Evolutionary conservation across 163 green algal genomes (phyloP).

Genomic region (Chlorella variabilis): DNA sequence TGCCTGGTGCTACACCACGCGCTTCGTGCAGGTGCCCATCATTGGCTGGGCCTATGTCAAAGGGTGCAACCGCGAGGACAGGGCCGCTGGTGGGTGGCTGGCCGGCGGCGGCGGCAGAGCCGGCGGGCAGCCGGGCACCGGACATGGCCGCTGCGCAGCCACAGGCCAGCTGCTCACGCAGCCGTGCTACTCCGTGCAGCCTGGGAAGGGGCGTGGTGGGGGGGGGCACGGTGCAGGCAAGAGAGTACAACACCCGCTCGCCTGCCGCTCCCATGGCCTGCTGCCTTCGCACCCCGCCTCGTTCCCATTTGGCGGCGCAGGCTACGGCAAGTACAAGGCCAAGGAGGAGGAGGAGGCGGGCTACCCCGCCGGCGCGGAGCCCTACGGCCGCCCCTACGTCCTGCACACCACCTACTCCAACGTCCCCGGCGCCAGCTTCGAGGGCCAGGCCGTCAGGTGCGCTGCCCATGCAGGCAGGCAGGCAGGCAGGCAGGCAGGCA

Average conservation of each 20-base stretch:
- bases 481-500: too few relatives aligned
- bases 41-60: constrained; percentile 30
- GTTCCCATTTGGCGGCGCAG: neutral
- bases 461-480: too few relatives aligned
- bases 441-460: constrained; percentile 31
- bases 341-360: constrained; percentile 16
- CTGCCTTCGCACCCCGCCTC: too few relatives aligned
- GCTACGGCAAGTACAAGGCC: constrained; percentile 27
- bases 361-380: constrained; percentile 21
- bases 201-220: too few relatives aligned
- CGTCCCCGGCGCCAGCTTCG: constrained; percentile 12
- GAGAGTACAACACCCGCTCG: too few relatives aligned
- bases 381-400: constrained; percentile 15
- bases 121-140: too few relatives aligned
- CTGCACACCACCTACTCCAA: constrained; percentile 28
- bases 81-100: neutral
- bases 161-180: too few relatives aligned
- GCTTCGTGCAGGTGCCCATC: neutral
- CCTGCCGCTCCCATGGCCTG: too few relatives aligned
- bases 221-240: too few relatives aligned
- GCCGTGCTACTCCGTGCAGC: too few relatives aligned
- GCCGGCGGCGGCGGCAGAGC: neutral
- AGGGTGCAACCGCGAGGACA: constrained; percentile 38
- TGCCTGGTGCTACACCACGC: too few relatives aligned
- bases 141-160: too few relatives aligned